Base-by-base conservation (phyloP, 805 yeast genomes). In the Pichia eremophila region DNA sequence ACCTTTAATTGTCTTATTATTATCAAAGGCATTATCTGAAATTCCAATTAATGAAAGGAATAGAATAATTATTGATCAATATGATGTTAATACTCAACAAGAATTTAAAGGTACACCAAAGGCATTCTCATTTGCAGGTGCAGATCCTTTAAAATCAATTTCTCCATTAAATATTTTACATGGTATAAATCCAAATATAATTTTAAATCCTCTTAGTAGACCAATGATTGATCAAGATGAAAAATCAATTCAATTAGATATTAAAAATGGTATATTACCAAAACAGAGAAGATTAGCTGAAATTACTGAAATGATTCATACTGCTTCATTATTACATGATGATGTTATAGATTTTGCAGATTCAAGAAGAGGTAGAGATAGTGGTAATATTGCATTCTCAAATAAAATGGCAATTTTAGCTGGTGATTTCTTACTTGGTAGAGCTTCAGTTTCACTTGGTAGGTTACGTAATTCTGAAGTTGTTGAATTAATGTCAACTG, bases 361-460 rank as follows among this genome's bases (percentile, higher is more conserved):
- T 59, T 77, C 91, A 34, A 75, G 99, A 62, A 74, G 99, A 54
- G 95, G 96, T 40, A 76, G 86, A 59, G 95, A 95, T 22, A 79
- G 86, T 53, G 98, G 97, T 0, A 93, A 93, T 67, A 75, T 83
- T 50, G 96, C 96, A 9, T 93, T 90, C 67, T 86, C 95, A 29
- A 93, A 93, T 68, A 93, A 93, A 61, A 90, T 93, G 97, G 95
- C 99, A 8, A 89, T 93, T 39, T 72, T 93, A 48, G 98, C 97
- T 0, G 99, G 99, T 41, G 99, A 93, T 68, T 93, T 93, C 67
- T 66, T 93, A 49, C 75, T 93, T 42, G 99, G 96, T 17, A 76
- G 99, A 57, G 98, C 99, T 0, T 90, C 98, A 0, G 97, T 93
- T 10, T 90, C 96, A 2, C 82, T 93, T 54, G 95, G 97, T 12